Evolutionary conservation across 2,329 filamentous ascomycete genomes (phyloP).

Genomic region (Achaetomium macrosporum): DNA sequence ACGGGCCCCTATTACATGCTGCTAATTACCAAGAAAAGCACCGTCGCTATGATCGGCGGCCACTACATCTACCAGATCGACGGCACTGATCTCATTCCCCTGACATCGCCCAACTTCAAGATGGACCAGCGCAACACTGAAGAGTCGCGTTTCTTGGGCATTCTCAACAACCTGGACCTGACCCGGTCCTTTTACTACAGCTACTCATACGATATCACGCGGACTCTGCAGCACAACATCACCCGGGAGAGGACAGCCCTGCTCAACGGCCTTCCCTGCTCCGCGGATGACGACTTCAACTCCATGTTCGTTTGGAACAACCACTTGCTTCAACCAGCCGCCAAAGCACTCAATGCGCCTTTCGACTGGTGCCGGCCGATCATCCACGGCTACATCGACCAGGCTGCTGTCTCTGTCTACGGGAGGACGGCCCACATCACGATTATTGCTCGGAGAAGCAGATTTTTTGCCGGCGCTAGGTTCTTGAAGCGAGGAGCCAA

Average conservation of each 20-base stretch:
- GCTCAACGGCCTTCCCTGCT: constrained; percentile 55
- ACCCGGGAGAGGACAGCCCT: constrained; percentile 69
- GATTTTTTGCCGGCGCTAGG: constrained; percentile 88
- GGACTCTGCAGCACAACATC: constrained; percentile 88
- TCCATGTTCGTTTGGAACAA: constrained; percentile 99
- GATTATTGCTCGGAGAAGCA: constrained; percentile 84
- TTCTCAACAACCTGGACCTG: constrained; percentile 85
- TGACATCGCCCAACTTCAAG: constrained; percentile 71
- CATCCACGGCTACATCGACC: constrained; percentile 93
- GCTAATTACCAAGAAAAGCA: constrained; percentile 89
- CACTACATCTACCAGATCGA: constrained; percentile 96
- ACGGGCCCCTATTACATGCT: constrained; percentile 97
- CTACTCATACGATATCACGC: constrained; percentile 94
- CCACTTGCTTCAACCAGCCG: constrained; percentile 74
- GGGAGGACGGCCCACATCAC: constrained; percentile 87
- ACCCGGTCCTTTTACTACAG: constrained; percentile 95
- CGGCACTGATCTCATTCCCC: constrained; percentile 81
- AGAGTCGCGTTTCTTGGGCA: constrained; percentile 81
- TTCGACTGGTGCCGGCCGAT: constrained; percentile 96
- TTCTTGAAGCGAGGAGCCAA: constrained; percentile 95
- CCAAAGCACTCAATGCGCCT: constrained; percentile 63
- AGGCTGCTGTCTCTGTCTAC: constrained; percentile 78
- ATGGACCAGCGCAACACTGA: constrained; percentile 76
- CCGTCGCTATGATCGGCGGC: constrained; percentile 91
- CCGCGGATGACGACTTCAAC: constrained; percentile 64